These are phyloP conservation scores for Kodamaea sagamina DNA, from an alignment of 805 yeast genomes.

Conservation along the genomic window DNA sequence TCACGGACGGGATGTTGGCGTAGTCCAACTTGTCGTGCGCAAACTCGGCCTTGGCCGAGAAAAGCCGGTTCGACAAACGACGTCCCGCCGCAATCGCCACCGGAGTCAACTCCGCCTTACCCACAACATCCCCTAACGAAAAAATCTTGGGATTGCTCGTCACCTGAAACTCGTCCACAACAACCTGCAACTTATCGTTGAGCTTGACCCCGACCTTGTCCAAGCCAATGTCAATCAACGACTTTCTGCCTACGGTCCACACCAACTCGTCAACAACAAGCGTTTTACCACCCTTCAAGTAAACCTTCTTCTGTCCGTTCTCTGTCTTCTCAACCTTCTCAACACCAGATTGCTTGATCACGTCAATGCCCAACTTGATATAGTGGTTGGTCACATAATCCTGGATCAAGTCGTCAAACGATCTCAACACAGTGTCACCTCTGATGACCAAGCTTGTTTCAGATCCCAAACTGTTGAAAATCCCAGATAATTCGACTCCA, in stretches of 20 bases:
- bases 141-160: slow-evolving; percentile 70
- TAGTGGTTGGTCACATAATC: slow-evolving; percentile 78
- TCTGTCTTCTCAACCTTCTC: slow-evolving; percentile 35
- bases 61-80: slow-evolving; percentile 85
- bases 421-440: slow-evolving; percentile 86
- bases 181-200: slow-evolving; percentile 60
- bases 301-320: slow-evolving; percentile 39
- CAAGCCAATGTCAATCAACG: slow-evolving; percentile 71
- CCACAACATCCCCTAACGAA: slow-evolving; percentile 93
- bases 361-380: slow-evolving; percentile 71
- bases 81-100: slow-evolving; percentile 99
- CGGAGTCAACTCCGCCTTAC: slow-evolving; percentile 92
- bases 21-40: slow-evolving; percentile 81
- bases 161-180: slow-evolving; percentile 86
- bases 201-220: slow-evolving; percentile 73
- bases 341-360: slow-evolving; percentile 64
- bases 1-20: slow-evolving; percentile 85
- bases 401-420: slow-evolving; percentile 82
- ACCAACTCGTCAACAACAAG: slow-evolving; percentile 72
- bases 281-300: slow-evolving; percentile 38
- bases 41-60: slow-evolving; percentile 71
- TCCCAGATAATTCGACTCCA: slow-evolving; percentile 94
- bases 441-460: slow-evolving; percentile 87
- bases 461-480: slow-evolving; percentile 83
- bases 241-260: slow-evolving; percentile 94